Conservation (phyloP, 2,329 filamentous ascomycete genomes). For the Hypoxylon sp. region DNA sequence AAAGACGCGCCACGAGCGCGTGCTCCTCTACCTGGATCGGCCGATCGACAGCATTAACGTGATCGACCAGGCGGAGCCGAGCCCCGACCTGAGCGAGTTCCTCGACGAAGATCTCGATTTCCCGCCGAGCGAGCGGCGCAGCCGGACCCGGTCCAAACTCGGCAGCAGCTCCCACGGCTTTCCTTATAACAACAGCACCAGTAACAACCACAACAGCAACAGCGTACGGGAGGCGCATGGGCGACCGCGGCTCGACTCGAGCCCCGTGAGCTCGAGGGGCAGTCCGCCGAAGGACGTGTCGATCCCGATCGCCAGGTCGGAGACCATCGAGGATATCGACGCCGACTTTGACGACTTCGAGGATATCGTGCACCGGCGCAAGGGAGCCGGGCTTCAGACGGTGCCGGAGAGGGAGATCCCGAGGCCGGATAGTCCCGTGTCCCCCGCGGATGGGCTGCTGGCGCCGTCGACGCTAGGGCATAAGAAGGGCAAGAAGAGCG, state of each 20-base stretch:
- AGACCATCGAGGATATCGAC: conserved; percentile 38
- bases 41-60: conserved; percentile 44
- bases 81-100: conserved; percentile 55
- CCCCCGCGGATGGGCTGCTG: conserved; percentile 36
- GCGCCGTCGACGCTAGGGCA: conserved; percentile 41
- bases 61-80: conserved; percentile 46
- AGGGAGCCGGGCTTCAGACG: conserved; percentile 14
- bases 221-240: conserved; percentile 13
- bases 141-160: conserved; percentile 37
- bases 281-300: conserved; percentile 13
- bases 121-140: conserved; percentile 40
- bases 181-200: neutral
- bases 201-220: neutral
- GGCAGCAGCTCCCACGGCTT: conserved; percentile 17
- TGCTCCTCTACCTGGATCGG: conserved; percentile 51
- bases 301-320: conserved; percentile 18
- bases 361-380: conserved; percentile 25
- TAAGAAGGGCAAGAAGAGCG: conserved; percentile 52
- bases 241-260: conserved; percentile 39
- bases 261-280: conserved; percentile 35
- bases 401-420: conserved; percentile 47
- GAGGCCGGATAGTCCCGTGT: conserved; percentile 54
- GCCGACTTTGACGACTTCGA: conserved; percentile 41
- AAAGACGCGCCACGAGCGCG: conserved; percentile 48
- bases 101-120: conserved; percentile 48